phyloP scores from a whole-genome alignment of 2,329 filamentous ascomycete genomes.

The Aspergillus sclerotialis region DNA sequence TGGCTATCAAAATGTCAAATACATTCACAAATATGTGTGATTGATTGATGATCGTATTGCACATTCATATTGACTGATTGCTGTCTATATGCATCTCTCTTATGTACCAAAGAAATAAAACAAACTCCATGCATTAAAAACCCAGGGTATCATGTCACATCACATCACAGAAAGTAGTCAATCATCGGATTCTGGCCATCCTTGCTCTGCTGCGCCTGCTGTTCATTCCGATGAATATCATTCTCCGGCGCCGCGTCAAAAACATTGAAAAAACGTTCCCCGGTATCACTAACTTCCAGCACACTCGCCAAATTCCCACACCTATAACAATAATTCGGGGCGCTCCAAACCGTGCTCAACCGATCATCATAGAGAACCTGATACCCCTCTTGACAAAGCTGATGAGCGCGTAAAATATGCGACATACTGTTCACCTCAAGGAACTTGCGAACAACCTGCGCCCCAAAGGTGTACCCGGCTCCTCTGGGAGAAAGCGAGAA shows the following conservation, averaged over 20 bases:
- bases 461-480: slow-evolving; percentile 94
- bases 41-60: slow-evolving; percentile 6
- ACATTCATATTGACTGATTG: slow-evolving; percentile 9
- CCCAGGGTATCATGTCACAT: slow-evolving; percentile 37
- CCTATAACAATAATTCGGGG: slow-evolving; percentile 90
- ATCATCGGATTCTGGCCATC: slow-evolving; percentile 65
- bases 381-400: slow-evolving; percentile 96
- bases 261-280: slow-evolving; percentile 93
- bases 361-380: slow-evolving; percentile 94
- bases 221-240: slow-evolving; percentile 73
- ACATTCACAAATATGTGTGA: too few species aligned
- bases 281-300: slow-evolving; percentile 86
- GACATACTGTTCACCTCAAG: slow-evolving; percentile 95
- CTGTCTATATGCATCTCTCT: slow-evolving; percentile 20
- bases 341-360: slow-evolving; percentile 95
- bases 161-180: slow-evolving; percentile 68
- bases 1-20: too few species aligned
- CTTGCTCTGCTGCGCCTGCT: slow-evolving; percentile 61
- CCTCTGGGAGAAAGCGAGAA: slow-evolving; percentile 90
- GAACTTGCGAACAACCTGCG: slow-evolving; percentile 97
- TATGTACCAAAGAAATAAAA: too few species aligned
- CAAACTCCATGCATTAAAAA: slow-evolving; percentile 19
- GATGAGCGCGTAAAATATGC: slow-evolving; percentile 95
- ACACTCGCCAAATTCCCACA: slow-evolving; percentile 98
- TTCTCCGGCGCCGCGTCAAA: slow-evolving; percentile 94